A percentile compares a stretch with the other conserved stretches of the same genome.
Conservation (phyloP, 148 eudicot genomes). For the Camellia lanceoleosa region DNA sequence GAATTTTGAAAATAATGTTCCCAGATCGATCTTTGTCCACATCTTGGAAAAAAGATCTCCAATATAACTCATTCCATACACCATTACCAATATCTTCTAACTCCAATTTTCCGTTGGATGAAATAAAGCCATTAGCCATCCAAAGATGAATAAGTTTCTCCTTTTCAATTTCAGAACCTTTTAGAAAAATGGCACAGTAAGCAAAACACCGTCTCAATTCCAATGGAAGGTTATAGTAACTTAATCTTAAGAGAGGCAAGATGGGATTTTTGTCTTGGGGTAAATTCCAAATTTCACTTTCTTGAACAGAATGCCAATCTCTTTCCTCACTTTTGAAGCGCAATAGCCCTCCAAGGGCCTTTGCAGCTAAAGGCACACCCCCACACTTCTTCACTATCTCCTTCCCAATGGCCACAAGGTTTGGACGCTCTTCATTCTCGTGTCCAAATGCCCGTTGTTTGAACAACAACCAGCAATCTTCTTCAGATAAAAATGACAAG, state of each 20-base stretch:
- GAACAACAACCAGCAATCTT: background rate
- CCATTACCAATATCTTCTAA: background rate
- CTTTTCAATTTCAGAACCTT: background rate
- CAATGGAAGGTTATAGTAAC: background rate
- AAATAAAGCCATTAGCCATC: conserved; percentile 6
- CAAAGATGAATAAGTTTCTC: background rate
- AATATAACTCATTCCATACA: background rate
- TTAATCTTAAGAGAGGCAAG: background rate
- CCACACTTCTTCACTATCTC: background rate
- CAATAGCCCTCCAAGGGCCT: conserved; percentile 1
- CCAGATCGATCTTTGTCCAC: background rate
- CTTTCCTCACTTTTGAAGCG: background rate
- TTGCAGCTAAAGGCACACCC: conserved; percentile 11
- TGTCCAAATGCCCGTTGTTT: background rate
- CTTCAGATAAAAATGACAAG: background rate
- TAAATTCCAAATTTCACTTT: background rate
- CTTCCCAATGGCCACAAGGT: background rate
- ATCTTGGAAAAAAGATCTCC: background rate
- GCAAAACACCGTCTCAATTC: background rate
- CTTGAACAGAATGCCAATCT: background rate
- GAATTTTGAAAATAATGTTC: background rate
- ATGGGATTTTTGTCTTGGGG: background rate
- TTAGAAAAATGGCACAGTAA: conserved; percentile 5
- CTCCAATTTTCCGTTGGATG: background rate
- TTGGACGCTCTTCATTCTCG: background rate